A percentile compares a stretch with the other conserved stretches of the same genome.
Evolutionary conservation across 106 monocot species (phyloP).

Genomic region (Narthecium ossifragum): DNA sequence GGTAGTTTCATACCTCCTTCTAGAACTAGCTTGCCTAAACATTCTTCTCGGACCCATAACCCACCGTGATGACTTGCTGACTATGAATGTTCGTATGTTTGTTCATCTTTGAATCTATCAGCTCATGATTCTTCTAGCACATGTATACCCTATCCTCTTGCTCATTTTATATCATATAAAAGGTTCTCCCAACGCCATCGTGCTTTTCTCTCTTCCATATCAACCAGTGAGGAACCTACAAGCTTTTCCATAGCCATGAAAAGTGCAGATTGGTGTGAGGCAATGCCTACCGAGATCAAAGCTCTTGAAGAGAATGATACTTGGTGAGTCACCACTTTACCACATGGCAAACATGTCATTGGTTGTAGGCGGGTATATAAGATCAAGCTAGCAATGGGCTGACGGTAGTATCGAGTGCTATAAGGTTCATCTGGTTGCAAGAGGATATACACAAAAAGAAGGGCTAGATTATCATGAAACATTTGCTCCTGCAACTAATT

Average conservation of each 20-base stretch:
- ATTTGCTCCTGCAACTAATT: background rate
- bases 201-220: background rate
- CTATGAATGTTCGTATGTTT: no score
- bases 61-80: no score
- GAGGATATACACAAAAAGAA: constrained; percentile 5
- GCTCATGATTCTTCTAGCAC: no score
- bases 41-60: no score
- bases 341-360: background rate
- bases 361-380: constrained; percentile 11
- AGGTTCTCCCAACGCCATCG: background rate
- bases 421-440: constrained; percentile 2
- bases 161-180: background rate
- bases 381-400: background rate
- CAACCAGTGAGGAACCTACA: background rate
- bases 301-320: background rate
- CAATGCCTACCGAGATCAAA: no score
- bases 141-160: background rate
- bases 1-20: no score
- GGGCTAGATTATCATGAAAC: constrained; percentile 2
- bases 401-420: background rate
- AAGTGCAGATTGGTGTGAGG: background rate
- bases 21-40: no score
- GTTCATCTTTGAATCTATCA: no score
- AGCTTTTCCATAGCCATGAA: background rate
- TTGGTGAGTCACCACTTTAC: background rate